A percentile compares a stretch with the other conserved stretches of the same genome.
phyloP scores from a whole-genome alignment of 2,329 filamentous ascomycete genomes.

The Rhynchosporium agropyri region DNA sequence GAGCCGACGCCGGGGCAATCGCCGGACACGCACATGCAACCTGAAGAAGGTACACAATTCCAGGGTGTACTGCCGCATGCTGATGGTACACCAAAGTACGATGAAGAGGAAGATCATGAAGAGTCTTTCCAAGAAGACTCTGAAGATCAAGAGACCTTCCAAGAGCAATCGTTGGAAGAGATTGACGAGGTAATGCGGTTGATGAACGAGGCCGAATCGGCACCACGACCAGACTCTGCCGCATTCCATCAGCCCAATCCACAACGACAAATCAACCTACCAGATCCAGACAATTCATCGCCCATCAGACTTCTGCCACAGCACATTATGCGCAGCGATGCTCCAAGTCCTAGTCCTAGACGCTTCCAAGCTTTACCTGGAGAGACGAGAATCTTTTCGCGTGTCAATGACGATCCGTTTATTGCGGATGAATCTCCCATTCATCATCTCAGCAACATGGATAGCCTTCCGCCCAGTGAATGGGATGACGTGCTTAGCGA shows the following conservation, averaged over 20 bases:
- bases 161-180: constrained; percentile 66
- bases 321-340: constrained; percentile 64
- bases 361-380: constrained; percentile 53
- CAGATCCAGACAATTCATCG: constrained; percentile 49
- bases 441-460: constrained; percentile 63
- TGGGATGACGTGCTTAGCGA: constrained; percentile 89
- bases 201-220: constrained; percentile 68
- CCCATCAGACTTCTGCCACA: constrained; percentile 57
- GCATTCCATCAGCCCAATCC: constrained; percentile 52
- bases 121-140: constrained; percentile 43
- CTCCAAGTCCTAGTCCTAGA: constrained; percentile 72
- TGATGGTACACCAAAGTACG: constrained; percentile 30
- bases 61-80: constrained; percentile 36
- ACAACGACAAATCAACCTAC: constrained; percentile 45
- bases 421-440: constrained; percentile 51
- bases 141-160: constrained; percentile 7
- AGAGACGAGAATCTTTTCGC: constrained; percentile 51
- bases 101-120: constrained; percentile 22
- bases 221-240: constrained; percentile 42
- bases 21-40: constrained; percentile 30
- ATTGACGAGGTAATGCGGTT: constrained; percentile 93
- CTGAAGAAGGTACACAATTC: constrained; percentile 35
- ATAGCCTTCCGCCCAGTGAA: constrained; percentile 75
- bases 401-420: constrained; percentile 48
- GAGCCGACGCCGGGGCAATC: constrained; percentile 16